Base-by-base conservation (phyloP, 2,329 filamentous ascomycete genomes). In the Diaporthe eres region DNA sequence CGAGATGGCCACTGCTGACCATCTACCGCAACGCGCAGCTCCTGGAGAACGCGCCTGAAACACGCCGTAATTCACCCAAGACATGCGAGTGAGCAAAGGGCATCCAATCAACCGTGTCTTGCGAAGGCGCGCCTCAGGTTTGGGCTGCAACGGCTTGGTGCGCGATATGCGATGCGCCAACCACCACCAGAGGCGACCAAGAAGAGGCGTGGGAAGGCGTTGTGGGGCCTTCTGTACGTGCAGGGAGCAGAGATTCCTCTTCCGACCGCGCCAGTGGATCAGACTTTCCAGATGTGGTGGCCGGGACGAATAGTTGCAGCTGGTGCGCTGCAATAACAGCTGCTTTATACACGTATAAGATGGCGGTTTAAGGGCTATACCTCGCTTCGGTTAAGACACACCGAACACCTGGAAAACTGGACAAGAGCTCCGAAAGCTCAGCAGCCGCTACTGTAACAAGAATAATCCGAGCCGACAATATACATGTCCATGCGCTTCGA, bases 81-180 rank as follows among this genome's bases (percentile, higher is more conserved):
- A 55, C 22, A 19, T 44, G 47, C n/a, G 42, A 28, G 17, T 39
- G 31, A 22, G 5, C 15, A 22, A 37, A 49, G 15, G 53, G 51
- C 31, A n/a, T 72, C 75, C 53, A 60, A 51, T 72, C 49, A 65
- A 67, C 47, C 49, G 28, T 61, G 57, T 25, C 55, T 34, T 51
- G 42, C 25, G 49, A 61, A 34, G 44, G 47, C 34, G 37, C 57
- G 72, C 60, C 57, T 57, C 57, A 34, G 39, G 19, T 34, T 63
- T 42, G 34, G 39, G 25, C 61, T 55, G 53, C 55, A 49, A 65
- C 57, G 63, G 76, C 55, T 57, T 67, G 63, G 63, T 71, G 55
- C 70, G 34, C 57, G 70, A 34, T 47, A 57, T 42, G 72, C 75
- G 63, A 57, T 42, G 72, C 75, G 63, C 74, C 76, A 77, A 74